Conservation (phyloP, 345 rosid genomes). For the Hibiscus trionum region DNA sequence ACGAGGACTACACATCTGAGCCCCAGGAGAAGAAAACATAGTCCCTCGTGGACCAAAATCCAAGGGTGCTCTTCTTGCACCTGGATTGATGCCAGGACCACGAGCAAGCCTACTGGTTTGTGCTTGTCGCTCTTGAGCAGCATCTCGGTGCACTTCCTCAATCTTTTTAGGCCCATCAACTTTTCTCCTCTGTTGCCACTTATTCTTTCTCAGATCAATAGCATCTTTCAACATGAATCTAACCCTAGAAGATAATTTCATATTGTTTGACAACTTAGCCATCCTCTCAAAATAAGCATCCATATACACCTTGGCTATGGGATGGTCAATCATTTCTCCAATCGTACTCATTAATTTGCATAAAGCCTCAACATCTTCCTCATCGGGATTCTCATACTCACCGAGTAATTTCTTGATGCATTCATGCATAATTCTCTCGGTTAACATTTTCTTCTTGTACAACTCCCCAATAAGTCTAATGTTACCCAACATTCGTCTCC, state of each 20-base stretch:
- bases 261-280: constrained; percentile 55
- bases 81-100: constrained; percentile 48
- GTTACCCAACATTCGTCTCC: constrained; percentile 91
- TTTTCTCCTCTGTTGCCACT: constrained; percentile 98
- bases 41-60: constrained; percentile 75
- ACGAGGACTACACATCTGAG: no score
- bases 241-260: constrained; percentile 73
- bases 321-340: constrained; percentile 81
- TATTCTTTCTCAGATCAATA: constrained; percentile 80
- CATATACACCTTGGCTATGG: constrained; percentile 54
- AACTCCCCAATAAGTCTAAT: constrained; percentile 95
- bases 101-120: constrained; percentile 69
- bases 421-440: constrained; percentile 87
- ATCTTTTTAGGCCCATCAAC: constrained; percentile 99
- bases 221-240: constrained; percentile 90
- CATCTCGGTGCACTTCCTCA: constrained; percentile 97
- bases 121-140: constrained; percentile 90
- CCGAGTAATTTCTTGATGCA: constrained; percentile 76
- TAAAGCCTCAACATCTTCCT: constrained; percentile 88
- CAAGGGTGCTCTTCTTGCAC: constrained; percentile 58
- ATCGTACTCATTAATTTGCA: constrained; percentile 93
- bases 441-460: constrained; percentile 86
- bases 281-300: constrained; percentile 77
- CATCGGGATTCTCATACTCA: constrained; percentile 67
- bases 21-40: constrained; percentile 56